phyloP scores from a whole-genome alignment of 2,329 filamentous ascomycete genomes.

The Cytospora leucostoma region DNA sequence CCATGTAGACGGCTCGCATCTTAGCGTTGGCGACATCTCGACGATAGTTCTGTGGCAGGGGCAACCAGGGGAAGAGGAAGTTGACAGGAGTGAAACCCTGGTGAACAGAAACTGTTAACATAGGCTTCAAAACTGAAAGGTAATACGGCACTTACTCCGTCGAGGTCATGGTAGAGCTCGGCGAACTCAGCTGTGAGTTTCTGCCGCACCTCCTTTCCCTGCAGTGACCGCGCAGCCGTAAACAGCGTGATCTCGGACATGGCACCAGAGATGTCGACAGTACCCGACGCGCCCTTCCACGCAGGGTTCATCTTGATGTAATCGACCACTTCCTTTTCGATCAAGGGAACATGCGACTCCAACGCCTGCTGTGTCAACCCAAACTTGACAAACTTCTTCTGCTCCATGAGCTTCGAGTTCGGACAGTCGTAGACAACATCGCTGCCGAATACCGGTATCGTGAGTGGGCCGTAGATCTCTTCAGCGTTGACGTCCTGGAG shows the following conservation, averaged over 20 bases:
- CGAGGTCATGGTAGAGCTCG: slow-evolving; percentile 81
- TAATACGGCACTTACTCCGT: slow-evolving; percentile 38
- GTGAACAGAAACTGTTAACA: slow-evolving; percentile 13
- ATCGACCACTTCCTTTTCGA: slow-evolving; percentile 70
- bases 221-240: slow-evolving; percentile 81
- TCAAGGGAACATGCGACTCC: slow-evolving; percentile 74
- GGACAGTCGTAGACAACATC: slow-evolving; percentile 91
- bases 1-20: slow-evolving; percentile 72
- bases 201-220: slow-evolving; percentile 79
- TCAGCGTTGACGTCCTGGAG: slow-evolving; percentile 87
- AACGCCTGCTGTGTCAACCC: slow-evolving; percentile 76
- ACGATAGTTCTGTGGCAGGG: slow-evolving; percentile 83
- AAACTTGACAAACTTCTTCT: slow-evolving; percentile 90
- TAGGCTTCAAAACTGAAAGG: too few relatives aligned
- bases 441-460: slow-evolving; percentile 72
- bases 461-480: slow-evolving; percentile 82
- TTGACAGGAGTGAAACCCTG: slow-evolving; percentile 89
- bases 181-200: slow-evolving; percentile 77
- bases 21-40: slow-evolving; percentile 70
- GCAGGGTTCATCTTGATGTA: slow-evolving; percentile 69
- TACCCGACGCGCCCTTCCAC: slow-evolving; percentile 69
- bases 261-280: slow-evolving; percentile 70
- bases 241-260: slow-evolving; percentile 90
- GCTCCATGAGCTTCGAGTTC: slow-evolving; percentile 91
- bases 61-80: slow-evolving; percentile 86